These are phyloP conservation scores for Darksidea phi DNA, from an alignment of 495 filamentous ascomycete species.

Conservation along the genomic window DNA sequence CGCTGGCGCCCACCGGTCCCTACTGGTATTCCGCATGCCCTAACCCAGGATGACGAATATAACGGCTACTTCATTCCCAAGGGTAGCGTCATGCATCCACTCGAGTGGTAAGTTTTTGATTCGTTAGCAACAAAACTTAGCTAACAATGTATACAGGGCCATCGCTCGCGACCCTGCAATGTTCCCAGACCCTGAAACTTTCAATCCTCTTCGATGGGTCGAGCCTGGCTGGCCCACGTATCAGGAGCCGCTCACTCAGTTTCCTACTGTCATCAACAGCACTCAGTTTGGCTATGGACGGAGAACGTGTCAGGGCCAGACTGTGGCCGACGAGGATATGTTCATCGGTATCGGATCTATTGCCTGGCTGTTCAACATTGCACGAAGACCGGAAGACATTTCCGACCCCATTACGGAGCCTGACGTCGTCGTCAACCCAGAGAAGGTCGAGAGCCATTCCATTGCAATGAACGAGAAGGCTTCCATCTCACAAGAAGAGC, in stretches of 20 bases:
- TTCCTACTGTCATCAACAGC: constrained; percentile 56
- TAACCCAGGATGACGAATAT: constrained; percentile 56
- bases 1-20: constrained; percentile 60
- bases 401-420: constrained; percentile 3
- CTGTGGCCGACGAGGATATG: constrained; percentile 56
- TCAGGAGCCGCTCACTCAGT: constrained; percentile 52
- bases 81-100: constrained; percentile 57
- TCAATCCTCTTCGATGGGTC: constrained; percentile 43
- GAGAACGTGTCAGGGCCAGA: constrained; percentile 58
- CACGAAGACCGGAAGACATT: constrained; percentile 39
- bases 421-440: constrained; percentile 6
- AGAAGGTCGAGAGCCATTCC: constrained; percentile 13
- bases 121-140: neutral
- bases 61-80: constrained; percentile 57
- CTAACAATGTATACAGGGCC: constrained; percentile 31
- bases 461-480: constrained; percentile 29
- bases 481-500: constrained; percentile 32
- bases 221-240: constrained; percentile 53
- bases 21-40: constrained; percentile 51
- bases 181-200: constrained; percentile 41
- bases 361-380: constrained; percentile 58
- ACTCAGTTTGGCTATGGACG: constrained; percentile 63
- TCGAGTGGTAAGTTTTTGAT: constrained; percentile 44
- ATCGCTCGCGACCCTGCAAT: constrained; percentile 40
- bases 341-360: constrained; percentile 59